Evolutionary conservation across 306 rosid genomes (phyloP), one percentile per base, ranked within the genome.

Genomic region (Dryas drummondii): DNA sequence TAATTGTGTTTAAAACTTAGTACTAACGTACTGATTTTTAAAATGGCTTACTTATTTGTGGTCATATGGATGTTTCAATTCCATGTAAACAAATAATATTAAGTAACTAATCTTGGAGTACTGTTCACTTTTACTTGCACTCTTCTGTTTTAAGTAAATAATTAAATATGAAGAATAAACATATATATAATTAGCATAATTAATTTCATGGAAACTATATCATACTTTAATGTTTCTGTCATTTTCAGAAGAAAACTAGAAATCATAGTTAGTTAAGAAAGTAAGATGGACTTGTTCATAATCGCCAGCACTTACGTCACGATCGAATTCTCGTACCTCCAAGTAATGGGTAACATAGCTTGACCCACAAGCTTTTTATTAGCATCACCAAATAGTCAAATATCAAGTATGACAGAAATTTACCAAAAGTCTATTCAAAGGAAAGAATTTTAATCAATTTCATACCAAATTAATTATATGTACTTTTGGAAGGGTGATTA

Each of bases 261-360:
- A 54, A 59, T 73, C 70, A 10, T 57, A n/a, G 46, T 26, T 17
- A 27, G 42, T 51, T 64, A 9, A 6, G 7, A 47, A 37, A 19
- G 16, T 54, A 59, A 2, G 52, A 32, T 53, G 64, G 77, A 78
- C 74, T 26, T 6, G 42, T 57, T 62, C 66, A 32, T 17, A 19
- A 56, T 74, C 83, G 78, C 45, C 67, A 71, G 51, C 19, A 54
- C 75, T 57, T 27, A 70, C 19, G 83, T 75, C 81, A 78, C 40
- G 49, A 0, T 14, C 0, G 9, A 65, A 62, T 55, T 42, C 57
- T 63, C 27, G 16, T 64, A 9, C 58, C 47, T n/a, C 68, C 68
- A 72, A 61, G 57, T 5, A 56, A 63, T 12, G 14, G 5, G 40
- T 47, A 54, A 19, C 49, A 16, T 67, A 50, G 44, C 77, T 48